Evolutionary conservation across 108 stramenopile species (phyloP), one percentile per base, ranked within the genome.

Genomic region (Cyclostephanos tholiformis): DNA sequence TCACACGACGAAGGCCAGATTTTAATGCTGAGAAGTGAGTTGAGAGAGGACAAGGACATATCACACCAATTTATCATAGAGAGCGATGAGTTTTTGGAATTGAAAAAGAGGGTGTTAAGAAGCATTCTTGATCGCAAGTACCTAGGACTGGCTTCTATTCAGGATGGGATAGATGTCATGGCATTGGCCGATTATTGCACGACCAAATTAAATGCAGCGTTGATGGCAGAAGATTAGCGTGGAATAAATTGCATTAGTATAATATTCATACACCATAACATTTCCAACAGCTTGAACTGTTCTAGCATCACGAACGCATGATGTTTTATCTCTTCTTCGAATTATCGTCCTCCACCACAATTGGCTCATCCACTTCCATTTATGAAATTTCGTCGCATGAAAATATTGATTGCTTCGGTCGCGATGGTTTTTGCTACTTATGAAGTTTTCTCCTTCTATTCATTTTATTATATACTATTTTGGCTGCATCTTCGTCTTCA

Each of bases 61-160:
- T 88, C 88, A 86, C 89, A 86, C 12, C 88, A 92, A 82, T 95
- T 95, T 71, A 84, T 84, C 35, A 77, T 85, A n/a, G 88, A 95
- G 65, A 68, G 75, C 70, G 83, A 89, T 5, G 94, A 95, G 79
- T 95, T 91, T 63, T 60, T 88, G 65, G 77, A 74, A 69, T 69
- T 95, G 49, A 95, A 95, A 65, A 57, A 76, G 22, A 67, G 84
- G 20, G 85, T 91, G 1, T n/a, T n/a, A 20, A 46, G 80, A 13
- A 63, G 71, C 62, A 79, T 77, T 43, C 68, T 85, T 17, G 76
- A 73, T 67, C 30, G 39, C 14, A 56, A 17, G 35, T 32, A 39
- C 0, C 56, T 12, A 61, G 87, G 87, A 39, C 83, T 95, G 30
- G 88, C 89, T 26, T 76, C 77, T 26, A 88, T 94, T 69, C 77